Conservation (phyloP, 2,329 filamentous ascomycete genomes). For the Pyrenophora graminea region DNA sequence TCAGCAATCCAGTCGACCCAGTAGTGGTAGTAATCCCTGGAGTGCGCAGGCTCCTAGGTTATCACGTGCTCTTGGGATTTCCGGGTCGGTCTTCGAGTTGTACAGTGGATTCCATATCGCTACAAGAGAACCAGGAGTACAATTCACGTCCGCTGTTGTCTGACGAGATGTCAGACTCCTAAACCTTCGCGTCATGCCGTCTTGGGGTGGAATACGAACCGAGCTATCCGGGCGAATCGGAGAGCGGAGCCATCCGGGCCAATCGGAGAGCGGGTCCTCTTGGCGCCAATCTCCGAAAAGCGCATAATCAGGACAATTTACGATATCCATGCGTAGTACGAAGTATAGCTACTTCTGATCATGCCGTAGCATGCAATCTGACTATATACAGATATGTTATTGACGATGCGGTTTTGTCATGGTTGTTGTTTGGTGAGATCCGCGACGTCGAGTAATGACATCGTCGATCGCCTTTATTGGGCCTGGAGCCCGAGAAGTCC, state of each 20-base stretch:
- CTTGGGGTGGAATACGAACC: neutral
- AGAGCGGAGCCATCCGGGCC: constrained; percentile 1
- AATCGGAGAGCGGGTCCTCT: neutral
- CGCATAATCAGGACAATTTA: neutral
- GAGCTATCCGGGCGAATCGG: constrained; percentile 7
- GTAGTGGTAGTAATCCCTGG: too few relatives aligned
- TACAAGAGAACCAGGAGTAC: too few relatives aligned
- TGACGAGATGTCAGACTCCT: neutral
- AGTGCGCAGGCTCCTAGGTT: too few relatives aligned
- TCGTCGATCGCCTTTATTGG: constrained; percentile 9
- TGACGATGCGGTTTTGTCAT: neutral
- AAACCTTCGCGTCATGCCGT: neutral
- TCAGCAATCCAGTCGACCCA: too few relatives aligned
- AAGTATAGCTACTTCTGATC: neutral
- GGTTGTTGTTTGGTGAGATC: neutral
- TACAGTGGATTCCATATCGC: too few relatives aligned
- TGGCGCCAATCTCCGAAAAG: constrained; percentile 14
- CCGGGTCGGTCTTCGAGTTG: too few relatives aligned
- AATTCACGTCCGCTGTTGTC: too few relatives aligned
- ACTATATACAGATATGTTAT: neutral
- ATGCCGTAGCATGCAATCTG: too few relatives aligned
- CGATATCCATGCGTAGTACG: neutral
- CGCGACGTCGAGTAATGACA: constrained; percentile 15
- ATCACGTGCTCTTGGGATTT: too few relatives aligned
- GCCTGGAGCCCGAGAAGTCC: constrained; percentile 25